A percentile compares a stretch with the other conserved stretches of the same genome.
Evolutionary conservation across 1,284 basidiomycete species (phyloP).

Genomic region (Bondarzewia mesenterica): DNA sequence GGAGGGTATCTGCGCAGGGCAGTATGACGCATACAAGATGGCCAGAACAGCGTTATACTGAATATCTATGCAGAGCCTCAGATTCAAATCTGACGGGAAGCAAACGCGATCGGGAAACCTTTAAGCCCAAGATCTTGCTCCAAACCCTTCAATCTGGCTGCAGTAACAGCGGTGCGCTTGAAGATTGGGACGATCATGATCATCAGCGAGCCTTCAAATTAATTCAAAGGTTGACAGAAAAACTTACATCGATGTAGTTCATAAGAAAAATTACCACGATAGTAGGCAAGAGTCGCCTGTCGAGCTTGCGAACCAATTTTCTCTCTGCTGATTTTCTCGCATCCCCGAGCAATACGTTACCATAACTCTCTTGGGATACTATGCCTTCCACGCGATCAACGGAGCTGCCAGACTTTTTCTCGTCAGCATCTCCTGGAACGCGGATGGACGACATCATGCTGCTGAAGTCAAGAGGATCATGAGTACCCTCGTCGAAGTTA

Average conservation of each 20-base stretch:
- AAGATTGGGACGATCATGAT: background rate
- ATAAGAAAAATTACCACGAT: constrained; percentile 57
- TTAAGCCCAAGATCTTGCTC: constrained; percentile 45
- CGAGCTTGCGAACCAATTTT: constrained; percentile 38
- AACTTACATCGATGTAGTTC: constrained; percentile 63
- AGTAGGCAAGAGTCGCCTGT: constrained; percentile 49
- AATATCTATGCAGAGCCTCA: constrained; percentile 31
- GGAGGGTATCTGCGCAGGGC: constrained; percentile 55
- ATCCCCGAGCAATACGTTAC: constrained; percentile 20
- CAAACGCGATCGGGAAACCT: constrained; percentile 22
- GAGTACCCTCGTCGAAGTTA: too few relatives aligned
- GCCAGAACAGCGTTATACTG: constrained; percentile 54
- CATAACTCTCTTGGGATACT: background rate
- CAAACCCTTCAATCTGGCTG: constrained; percentile 54
- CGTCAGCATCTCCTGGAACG: background rate
- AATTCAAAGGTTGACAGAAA: background rate
- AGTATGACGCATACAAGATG: constrained; percentile 52
- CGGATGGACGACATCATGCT: too few relatives aligned
- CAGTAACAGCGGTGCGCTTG: constrained; percentile 53
- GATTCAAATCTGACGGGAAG: background rate
- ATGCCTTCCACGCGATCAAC: background rate
- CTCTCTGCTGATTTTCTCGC: constrained; percentile 20
- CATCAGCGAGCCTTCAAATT: background rate
- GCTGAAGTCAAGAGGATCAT: too few relatives aligned
- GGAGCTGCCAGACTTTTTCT: background rate